Base-by-base conservation (phyloP, 331 rosid genomes). In the Cydonia oblonga region DNA sequence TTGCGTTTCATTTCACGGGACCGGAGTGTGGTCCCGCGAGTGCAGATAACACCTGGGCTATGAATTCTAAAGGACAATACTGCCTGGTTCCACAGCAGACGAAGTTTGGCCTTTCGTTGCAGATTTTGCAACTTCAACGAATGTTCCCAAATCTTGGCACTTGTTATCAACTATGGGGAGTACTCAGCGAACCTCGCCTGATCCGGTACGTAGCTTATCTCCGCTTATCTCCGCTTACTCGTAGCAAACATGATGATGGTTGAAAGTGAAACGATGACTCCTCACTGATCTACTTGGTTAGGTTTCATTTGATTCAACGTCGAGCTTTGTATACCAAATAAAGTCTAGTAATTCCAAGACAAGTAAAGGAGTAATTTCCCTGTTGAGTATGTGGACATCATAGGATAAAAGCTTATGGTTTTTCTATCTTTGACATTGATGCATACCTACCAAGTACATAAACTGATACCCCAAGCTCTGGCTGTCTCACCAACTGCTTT, bases 151-250 rank as follows among this genome's bases (percentile, higher is more conserved):
- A 38, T 38, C 42, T 9, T 9, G 42, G 1, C 42, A 33, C 38
- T 33, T 33, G 38, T 28, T 28, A 4, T 33, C 38, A 33, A 33
- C 38, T 33, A 33, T 0, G 2, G 38, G 38, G 38, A 2, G 42
- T 38, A 9, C 57, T 52, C 8, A 83, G 89, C 7, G 72, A 85
- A 77, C 86, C 88, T 9, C 87, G 96, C 5, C 64, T 81, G 33
- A 70, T 60, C 23, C 85, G 86, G 13, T 38, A 38, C 5, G 15
- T 9, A 5, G 46, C 80, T 66, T 44, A 56, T 22, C 3, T 72
- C 4, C 25, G 77, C 2, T 20, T 40, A 20, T 10, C 76, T 79
- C 23, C 74, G 63, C n/a, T n/a, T n/a, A 32, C 75, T 22, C 56
- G 85, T 83, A 87, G 86, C 76, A 64, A 64, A 66, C 0, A 87